Percentiles rank a stretch among this genome's conserved stretches.
Conservation (phyloP, 2,329 filamentous ascomycete species). For the Elsinoe arachidis region DNA sequence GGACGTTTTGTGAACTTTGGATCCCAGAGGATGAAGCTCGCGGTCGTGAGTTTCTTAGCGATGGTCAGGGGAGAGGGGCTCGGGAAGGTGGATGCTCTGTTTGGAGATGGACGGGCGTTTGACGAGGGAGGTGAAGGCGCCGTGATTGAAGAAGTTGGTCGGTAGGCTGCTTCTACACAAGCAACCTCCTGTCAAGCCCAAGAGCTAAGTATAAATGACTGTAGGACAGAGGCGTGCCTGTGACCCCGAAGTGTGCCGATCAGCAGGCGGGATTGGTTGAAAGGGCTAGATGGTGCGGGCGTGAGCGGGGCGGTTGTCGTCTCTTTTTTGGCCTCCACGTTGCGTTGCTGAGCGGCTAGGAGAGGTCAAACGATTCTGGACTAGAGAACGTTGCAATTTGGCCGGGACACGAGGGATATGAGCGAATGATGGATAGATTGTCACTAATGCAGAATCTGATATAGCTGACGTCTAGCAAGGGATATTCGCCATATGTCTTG, state of each 20-base stretch:
- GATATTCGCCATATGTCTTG: not conserved
- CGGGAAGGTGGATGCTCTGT: slow-evolving; percentile 19
- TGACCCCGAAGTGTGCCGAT: slow-evolving; percentile 7
- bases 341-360: slow-evolving; percentile 1
- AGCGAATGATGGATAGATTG: not conserved
- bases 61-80: slow-evolving; percentile 30
- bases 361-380: not conserved
- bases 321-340: not conserved
- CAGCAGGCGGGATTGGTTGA: slow-evolving; percentile 10
- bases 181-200: slow-evolving; percentile 6
- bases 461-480: not conserved
- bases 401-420: slow-evolving; percentile 4
- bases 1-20: slow-evolving; percentile 36
- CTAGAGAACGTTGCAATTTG: not conserved
- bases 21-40: slow-evolving; percentile 43
- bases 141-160: slow-evolving; percentile 14
- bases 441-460: not conserved
- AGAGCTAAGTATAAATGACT: not conserved
- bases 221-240: not conserved
- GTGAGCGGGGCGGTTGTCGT: slow-evolving; percentile 10
- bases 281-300: slow-evolving; percentile 3
- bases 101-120: slow-evolving; percentile 16
- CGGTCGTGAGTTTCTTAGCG: slow-evolving; percentile 39
- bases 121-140: slow-evolving; percentile 14
- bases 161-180: slow-evolving; percentile 11